Conservation (phyloP, 2,329 filamentous ascomycete species). For the Aspergillus jensenii region DNA sequence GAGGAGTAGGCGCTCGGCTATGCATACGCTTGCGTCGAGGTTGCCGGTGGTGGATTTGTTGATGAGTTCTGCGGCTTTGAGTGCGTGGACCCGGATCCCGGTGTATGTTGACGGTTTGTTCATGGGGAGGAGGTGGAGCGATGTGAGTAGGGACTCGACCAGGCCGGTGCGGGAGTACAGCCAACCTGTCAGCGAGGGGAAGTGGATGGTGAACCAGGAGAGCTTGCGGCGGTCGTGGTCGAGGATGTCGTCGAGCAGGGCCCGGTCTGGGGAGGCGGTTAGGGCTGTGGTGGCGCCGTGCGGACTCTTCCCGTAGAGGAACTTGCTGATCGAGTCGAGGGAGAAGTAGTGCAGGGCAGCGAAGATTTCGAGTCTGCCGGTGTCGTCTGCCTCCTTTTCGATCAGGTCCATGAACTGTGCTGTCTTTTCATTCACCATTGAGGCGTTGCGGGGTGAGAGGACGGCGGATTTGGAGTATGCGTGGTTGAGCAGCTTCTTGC, state of each 20-base stretch:
- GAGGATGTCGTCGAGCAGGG: conserved; percentile 50
- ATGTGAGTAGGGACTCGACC: conserved; percentile 29
- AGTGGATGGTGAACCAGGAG: conserved; percentile 52
- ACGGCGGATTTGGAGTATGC: background rate
- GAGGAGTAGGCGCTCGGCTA: background rate
- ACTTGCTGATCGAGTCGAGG: conserved; percentile 54
- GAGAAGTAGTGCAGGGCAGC: conserved; percentile 53
- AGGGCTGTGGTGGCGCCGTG: conserved; percentile 47
- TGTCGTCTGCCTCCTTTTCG: conserved; percentile 31
- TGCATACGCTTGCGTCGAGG: background rate
- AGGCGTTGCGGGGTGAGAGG: background rate
- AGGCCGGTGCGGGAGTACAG: conserved; percentile 46
- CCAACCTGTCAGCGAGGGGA: conserved; percentile 49
- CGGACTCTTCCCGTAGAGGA: conserved; percentile 47
- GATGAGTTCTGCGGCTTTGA: background rate
- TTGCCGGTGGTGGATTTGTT: background rate
- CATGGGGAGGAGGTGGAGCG: conserved; percentile 47
- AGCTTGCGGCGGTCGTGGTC: conserved; percentile 47
- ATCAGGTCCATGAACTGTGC: conserved; percentile 31
- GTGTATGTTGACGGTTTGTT: conserved; percentile 52
- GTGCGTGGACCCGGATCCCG: conserved; percentile 47
- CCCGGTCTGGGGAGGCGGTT: conserved; percentile 39
- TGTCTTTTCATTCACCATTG: background rate
- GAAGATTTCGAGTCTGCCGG: conserved; percentile 46
- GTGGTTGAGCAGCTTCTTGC: background rate